phyloP scores from a whole-genome alignment of 2,329 filamentous ascomycete genomes.

The Neopestalotiopsis rosae region DNA sequence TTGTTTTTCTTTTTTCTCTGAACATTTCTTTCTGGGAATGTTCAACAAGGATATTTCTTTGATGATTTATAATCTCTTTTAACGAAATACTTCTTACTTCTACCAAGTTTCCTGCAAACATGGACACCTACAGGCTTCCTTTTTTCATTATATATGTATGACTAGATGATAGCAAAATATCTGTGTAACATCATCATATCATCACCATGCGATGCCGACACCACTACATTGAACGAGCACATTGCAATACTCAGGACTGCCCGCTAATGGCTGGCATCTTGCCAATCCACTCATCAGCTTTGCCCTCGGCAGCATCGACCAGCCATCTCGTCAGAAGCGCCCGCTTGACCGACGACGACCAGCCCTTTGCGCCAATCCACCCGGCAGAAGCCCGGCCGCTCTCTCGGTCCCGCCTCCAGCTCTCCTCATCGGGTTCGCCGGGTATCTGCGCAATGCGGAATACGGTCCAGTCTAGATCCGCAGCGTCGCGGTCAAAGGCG shows the following conservation, averaged over 20 bases:
- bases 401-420: slow-evolving; percentile 34
- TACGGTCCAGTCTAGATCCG: slow-evolving; percentile 36
- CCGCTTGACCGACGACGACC: slow-evolving; percentile 25
- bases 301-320: slow-evolving; percentile 31
- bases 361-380: slow-evolving; percentile 25
- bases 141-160: too few relatives aligned
- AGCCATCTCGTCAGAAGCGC: slow-evolving; percentile 34
- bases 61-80: too few relatives aligned
- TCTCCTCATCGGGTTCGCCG: slow-evolving; percentile 30
- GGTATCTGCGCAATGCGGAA: slow-evolving; percentile 33
- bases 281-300: slow-evolving; percentile 24
- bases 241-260: neutral
- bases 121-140: too few relatives aligned
- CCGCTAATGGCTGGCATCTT: slow-evolving; percentile 32
- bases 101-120: too few relatives aligned
- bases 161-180: too few relatives aligned
- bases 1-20: too few relatives aligned
- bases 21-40: too few relatives aligned
- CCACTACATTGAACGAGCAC: neutral
- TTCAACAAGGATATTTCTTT: too few relatives aligned
- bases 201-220: too few relatives aligned
- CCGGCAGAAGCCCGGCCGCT: slow-evolving; percentile 28
- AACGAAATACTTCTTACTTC: too few relatives aligned
- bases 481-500: slow-evolving; percentile 27
- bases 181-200: too few relatives aligned